Evolutionary conservation across 305 asterid genomes (phyloP).

Genomic region (Fraxinus latifolia): DNA sequence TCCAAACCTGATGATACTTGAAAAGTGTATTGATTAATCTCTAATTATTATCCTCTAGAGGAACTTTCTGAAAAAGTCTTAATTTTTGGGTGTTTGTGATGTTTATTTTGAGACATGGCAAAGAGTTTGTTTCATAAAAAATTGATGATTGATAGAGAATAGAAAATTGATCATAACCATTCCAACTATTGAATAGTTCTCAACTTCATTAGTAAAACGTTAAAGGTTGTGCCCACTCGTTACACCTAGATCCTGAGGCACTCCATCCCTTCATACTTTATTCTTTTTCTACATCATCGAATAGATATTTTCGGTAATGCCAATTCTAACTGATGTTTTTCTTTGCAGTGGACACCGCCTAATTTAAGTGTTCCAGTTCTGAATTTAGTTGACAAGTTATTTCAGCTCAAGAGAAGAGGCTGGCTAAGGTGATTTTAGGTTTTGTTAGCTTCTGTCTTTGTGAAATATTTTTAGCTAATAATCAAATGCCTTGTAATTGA

Average conservation of each 20-base stretch:
- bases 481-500: background rate
- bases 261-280: background rate
- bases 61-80: background rate
- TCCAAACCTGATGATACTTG: background rate
- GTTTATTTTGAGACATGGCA: constrained; percentile 1
- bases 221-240: constrained; percentile 1
- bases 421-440: constrained; percentile 74
- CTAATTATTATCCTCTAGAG: background rate
- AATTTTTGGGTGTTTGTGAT: background rate
- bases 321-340: constrained; percentile 23
- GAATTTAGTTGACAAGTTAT: constrained; percentile 84
- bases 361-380: constrained; percentile 85
- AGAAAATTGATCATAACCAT: constrained; percentile 11
- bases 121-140: background rate
- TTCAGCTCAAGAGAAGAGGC: constrained; percentile 96
- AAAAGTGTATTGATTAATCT: background rate
- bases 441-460: constrained; percentile 19
- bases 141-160: constrained; percentile 8
- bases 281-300: background rate
- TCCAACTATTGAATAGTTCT: constrained; percentile 3
- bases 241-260: constrained; percentile 13
- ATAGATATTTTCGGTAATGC: constrained; percentile 21
- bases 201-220: constrained; percentile 21
- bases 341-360: constrained; percentile 95
- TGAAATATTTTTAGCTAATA: constrained; percentile 14